These are phyloP conservation scores for Ascochyta lentis DNA, from an alignment of 2,329 filamentous ascomycete species.

Conservation along the genomic window DNA sequence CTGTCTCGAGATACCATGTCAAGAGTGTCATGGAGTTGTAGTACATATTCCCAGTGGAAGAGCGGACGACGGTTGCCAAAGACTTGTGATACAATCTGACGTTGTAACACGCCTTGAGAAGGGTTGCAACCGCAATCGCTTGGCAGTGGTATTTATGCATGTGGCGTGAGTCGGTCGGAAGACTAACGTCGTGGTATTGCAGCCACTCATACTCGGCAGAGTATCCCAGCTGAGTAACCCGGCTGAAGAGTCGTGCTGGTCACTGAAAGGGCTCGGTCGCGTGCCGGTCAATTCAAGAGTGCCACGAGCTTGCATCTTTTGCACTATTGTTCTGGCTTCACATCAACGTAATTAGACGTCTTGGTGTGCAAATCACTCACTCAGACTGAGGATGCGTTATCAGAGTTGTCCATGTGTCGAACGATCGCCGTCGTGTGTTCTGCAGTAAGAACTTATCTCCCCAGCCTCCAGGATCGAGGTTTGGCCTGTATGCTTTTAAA, in stretches of 20 bases:
- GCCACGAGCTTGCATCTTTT: neutral
- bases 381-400: too few relatives aligned
- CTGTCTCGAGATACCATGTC: too few relatives aligned
- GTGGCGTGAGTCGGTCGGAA: neutral
- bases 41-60: neutral
- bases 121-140: neutral
- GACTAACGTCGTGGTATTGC: neutral
- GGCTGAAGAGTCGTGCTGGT: neutral
- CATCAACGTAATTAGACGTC: neutral
- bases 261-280: neutral
- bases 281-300: neutral
- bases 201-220: neutral
- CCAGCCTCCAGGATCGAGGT: neutral
- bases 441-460: neutral
- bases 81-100: neutral
- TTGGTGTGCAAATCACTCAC: too few relatives aligned
- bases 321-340: neutral
- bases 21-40: neutral
- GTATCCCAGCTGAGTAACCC: constrained; percentile 1
- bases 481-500: neutral
- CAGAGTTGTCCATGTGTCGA: too few relatives aligned
- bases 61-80: neutral
- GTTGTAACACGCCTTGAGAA: constrained; percentile 7
- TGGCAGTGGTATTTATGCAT: neutral
- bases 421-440: too few relatives aligned